phyloP scores from a whole-genome alignment of 1,284 basidiomycete species.

The Cystobasidium pallidum region DNA sequence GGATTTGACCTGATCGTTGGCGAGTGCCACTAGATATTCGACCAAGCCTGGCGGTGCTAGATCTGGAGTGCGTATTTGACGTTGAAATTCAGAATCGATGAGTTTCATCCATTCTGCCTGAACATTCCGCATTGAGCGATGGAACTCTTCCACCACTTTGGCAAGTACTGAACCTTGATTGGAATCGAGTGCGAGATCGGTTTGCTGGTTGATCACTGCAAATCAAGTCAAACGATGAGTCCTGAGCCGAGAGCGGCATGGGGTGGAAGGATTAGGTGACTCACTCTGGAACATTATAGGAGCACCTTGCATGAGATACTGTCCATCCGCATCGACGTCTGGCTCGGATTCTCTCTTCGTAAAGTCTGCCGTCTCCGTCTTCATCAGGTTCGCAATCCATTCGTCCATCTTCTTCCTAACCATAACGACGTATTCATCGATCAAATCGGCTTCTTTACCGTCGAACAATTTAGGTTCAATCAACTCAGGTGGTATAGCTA shows the following conservation, averaged over 20 bases:
- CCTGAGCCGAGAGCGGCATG: too few relatives aligned
- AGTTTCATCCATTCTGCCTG: slow-evolving; percentile 87
- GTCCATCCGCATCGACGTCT: slow-evolving; percentile 82
- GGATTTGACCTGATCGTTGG: slow-evolving; percentile 96
- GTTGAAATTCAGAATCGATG: slow-evolving; percentile 83
- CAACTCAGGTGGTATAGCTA: slow-evolving; percentile 76
- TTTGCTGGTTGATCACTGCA: slow-evolving; percentile 89
- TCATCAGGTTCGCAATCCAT: slow-evolving; percentile 93
- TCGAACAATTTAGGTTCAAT: slow-evolving; percentile 88
- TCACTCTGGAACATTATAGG: slow-evolving; percentile 87
- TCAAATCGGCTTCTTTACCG: slow-evolving; percentile 87
- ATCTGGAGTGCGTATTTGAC: slow-evolving; percentile 76
- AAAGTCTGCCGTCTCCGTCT: slow-evolving; percentile 85
- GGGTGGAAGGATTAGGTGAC: not conserved
- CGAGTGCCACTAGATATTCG: slow-evolving; percentile 96
- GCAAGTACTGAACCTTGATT: slow-evolving; percentile 92
- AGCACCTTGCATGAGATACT: slow-evolving; percentile 89
- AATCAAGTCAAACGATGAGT: not conserved
- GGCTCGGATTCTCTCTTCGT: slow-evolving; percentile 79
- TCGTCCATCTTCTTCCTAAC: slow-evolving; percentile 96
- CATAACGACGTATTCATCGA: slow-evolving; percentile 92
- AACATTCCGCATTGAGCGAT: slow-evolving; percentile 85
- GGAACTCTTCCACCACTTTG: slow-evolving; percentile 84
- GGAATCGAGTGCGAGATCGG: slow-evolving; percentile 92
- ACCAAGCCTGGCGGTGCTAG: slow-evolving; percentile 77